Evolutionary conservation across 805 yeast genomes (phyloP), one percentile per base, ranked within the genome.

Genomic region (Saccharomyces jurei): DNA sequence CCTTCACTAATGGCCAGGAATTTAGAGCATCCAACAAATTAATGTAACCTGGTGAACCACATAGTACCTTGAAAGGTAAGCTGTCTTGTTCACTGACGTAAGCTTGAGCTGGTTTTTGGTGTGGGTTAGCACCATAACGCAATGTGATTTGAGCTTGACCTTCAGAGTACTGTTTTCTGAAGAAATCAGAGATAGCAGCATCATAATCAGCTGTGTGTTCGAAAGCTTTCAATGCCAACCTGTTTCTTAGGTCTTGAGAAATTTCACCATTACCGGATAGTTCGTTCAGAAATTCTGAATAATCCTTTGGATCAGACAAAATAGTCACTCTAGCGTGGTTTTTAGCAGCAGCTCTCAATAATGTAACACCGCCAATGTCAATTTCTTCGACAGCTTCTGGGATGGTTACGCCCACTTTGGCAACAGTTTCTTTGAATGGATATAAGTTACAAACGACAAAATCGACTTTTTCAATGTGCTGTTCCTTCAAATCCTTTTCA

Each of bases 121-220:
- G 98, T 57, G 99, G 99, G 79, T 92, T 92, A 54, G 97, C 97
- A 72, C 99, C 99, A 73, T 92, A 92, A 78, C 99, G 86, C 65
- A 92, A 81, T 30, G 97, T 92, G 73, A 92, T 78, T 81, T 91
- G 97, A 55, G 92, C 80, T 51, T 77, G 76, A 70, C 84, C 87
- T 77, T 91, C 97, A 51, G 96, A 81, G 78, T 92, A 92, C 75
- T 89, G 90, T 77, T 90, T 92, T 79, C 99, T 84, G 83, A 92
- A 94, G 74, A 89, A 92, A 76, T 92, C 99, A 54, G 97, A 82
- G 68, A 92, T 92, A 53, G 96, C 89, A 56, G 90, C 81, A 71
- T 92, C 99, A 76, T 92, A 92, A 74, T 88, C 96, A 55, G 98
- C 97, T 52, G 99, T 92, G 75, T 89, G 96, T 77, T 92, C 97